Conservation (phyloP, 352 stramenopile species). For the Saprolegnia diclina region DNA sequence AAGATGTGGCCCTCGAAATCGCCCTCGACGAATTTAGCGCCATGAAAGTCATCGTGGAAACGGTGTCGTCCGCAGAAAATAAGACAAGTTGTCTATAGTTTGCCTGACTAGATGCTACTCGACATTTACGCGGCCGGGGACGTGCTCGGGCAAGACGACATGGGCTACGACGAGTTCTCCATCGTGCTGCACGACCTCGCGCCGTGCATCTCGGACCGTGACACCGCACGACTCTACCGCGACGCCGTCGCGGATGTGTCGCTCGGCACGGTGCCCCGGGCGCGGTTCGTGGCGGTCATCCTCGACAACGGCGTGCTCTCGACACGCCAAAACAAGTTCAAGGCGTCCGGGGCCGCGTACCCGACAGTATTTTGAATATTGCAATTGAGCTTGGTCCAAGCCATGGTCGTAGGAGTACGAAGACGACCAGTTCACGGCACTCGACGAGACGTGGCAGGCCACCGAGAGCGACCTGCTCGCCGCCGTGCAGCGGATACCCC, state of each 20-base stretch:
- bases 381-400: not conserved
- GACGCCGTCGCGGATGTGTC: constrained; percentile 6
- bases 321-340: constrained; percentile 31
- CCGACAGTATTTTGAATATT: not conserved
- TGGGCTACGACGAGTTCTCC: constrained; percentile 73
- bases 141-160: constrained; percentile 54
- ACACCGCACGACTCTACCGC: constrained; percentile 36
- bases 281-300: constrained; percentile 27
- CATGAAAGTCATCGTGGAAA: constrained; percentile 45
- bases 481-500: constrained; percentile 49
- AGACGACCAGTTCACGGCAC: constrained; percentile 59
- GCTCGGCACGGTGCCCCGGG: constrained; percentile 16
- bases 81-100: not conserved
- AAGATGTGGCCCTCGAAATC: constrained; percentile 51
- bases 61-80: not conserved
- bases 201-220: constrained; percentile 45
- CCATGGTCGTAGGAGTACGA: constrained; percentile 50
- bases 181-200: constrained; percentile 53
- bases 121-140: constrained; percentile 66
- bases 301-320: constrained; percentile 28
- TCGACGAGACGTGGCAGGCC: constrained; percentile 57
- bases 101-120: constrained; percentile 44
- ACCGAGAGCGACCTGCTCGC: constrained; percentile 49
- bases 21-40: constrained; percentile 55
- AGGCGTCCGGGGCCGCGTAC: not conserved